Evolutionary conservation across 2,329 filamentous ascomycete genomes (phyloP), one percentile per base, ranked within the genome.

Genomic region (Fusarium zealandicum): DNA sequence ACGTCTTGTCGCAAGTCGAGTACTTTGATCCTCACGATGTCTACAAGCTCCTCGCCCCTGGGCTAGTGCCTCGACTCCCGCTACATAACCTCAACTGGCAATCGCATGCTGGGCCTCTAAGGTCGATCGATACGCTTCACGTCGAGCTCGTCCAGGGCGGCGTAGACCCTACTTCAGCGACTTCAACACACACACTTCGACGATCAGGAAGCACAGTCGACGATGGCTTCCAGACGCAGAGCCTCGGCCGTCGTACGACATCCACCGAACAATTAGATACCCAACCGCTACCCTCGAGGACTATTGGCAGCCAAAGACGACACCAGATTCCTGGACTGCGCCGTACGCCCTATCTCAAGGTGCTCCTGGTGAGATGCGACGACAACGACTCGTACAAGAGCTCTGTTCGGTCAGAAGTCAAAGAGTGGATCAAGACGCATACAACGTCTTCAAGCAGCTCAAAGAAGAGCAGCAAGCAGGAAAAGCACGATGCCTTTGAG

Each of bases 51-150:
- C 80, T 98, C 36, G 88, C 89, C 10, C 86, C 90, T 3, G 87
- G 93, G 52, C 80, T 99, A 52, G 81, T 90, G 33, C 81, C 89
- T 35, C 89, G 90, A 48, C 82, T 98, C 0, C 95, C 95, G 28
- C 81, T 99, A 31, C 89, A 88, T 61, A 96, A 98, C 69, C 85
- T 99, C 38, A 92, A 98, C 70, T 99, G 95, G 95, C 96, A 98
- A 73, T 96, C 95, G 12, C 91, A 96, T 57, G 89, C 89, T 22
- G 89, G 95, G 1, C 95, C 95, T 3, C 78, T 98, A 30, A 89
- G 95, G 63, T 97, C 95, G 12, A 99, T 99, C 72, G 89, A 92
- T 69, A 93, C 92, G 11, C 84, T 99, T 33, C 92, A 97, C 69
- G 85, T 98, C 67, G 92, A 96, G 57, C 86, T 98, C 54, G 80